phyloP scores from a whole-genome alignment of 1,284 basidiomycete species.

The Ganoderma lingzhi region DNA sequence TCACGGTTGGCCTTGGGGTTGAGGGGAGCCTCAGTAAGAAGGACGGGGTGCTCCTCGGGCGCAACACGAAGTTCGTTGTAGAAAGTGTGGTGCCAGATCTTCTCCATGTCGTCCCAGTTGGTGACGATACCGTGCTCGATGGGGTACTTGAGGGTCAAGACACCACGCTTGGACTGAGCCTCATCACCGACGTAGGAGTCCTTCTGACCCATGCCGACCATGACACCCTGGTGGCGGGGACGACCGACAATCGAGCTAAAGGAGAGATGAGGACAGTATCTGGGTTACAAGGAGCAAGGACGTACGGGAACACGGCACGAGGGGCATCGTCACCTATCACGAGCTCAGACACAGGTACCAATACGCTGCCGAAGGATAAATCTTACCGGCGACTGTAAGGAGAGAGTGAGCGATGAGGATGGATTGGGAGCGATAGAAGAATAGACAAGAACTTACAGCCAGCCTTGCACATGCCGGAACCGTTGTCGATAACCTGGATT shows the following conservation, averaged over 20 bases:
- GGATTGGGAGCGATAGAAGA: not conserved
- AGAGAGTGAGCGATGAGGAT: constrained; percentile 32
- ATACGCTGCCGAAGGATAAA: not conserved
- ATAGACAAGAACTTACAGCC: constrained; percentile 67
- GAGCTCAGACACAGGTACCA: constrained; percentile 3
- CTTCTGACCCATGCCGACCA: constrained; percentile 91
- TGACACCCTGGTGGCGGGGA: constrained; percentile 92
- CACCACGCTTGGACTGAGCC: constrained; percentile 96
- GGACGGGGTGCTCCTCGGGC: constrained; percentile 93
- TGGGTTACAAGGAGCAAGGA: constrained; percentile 19
- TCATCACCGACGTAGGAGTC: constrained; percentile 93
- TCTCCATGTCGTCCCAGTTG: constrained; percentile 98
- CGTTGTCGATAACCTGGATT: constrained; percentile 80
- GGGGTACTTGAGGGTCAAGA: constrained; percentile 90
- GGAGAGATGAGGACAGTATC: not conserved
- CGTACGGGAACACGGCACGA: constrained; percentile 76
- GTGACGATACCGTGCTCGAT: constrained; percentile 90
- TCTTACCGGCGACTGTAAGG: constrained; percentile 58
- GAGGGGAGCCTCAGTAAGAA: constrained; percentile 92
- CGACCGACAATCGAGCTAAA: constrained; percentile 89
- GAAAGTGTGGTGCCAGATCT: constrained; percentile 94
- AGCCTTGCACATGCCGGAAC: constrained; percentile 94
- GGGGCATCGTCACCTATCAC: constrained; percentile 71
- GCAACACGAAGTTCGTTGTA: constrained; percentile 88
- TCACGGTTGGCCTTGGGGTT: constrained; percentile 96